Conservation (phyloP, 257 asterid genomes). For the Verbena officinalis region DNA sequence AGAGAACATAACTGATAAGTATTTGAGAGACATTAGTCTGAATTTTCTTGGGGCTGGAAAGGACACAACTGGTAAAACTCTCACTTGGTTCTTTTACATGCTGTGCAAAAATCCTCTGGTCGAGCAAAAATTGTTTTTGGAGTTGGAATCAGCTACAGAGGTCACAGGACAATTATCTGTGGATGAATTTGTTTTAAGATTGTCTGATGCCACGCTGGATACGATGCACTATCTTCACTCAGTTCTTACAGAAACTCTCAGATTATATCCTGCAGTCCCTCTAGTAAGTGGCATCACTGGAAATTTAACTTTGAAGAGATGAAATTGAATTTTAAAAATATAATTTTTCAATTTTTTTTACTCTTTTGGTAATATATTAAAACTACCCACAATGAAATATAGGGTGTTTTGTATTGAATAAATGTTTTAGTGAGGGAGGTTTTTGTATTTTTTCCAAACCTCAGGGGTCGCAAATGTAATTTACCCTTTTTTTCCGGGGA, state of each 20-base stretch:
- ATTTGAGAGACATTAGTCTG: conserved; percentile 50
- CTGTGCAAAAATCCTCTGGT: conserved; percentile 50
- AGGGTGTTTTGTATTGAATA: too few species aligned
- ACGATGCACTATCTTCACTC: conserved; percentile 66
- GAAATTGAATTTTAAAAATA: background rate
- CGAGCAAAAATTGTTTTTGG: conserved; percentile 51
- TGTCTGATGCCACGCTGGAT: conserved; percentile 48
- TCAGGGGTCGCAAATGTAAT: too few species aligned
- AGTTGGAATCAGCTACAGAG: conserved; percentile 37
- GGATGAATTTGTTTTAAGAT: conserved; percentile 34
- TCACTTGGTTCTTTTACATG: conserved; percentile 62
- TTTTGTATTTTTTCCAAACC: too few species aligned
- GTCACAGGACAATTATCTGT: conserved; percentile 18
- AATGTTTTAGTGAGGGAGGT: too few species aligned
- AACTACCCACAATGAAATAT: too few species aligned
- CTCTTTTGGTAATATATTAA: too few species aligned
- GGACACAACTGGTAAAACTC: conserved; percentile 55
- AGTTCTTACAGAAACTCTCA: conserved; percentile 56
- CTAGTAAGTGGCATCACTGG: conserved; percentile 28
- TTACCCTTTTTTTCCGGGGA: background rate
- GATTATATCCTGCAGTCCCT: conserved; percentile 59
- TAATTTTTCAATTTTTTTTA: background rate
- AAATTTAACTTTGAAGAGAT: too few species aligned
- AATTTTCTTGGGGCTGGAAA: conserved; percentile 61
- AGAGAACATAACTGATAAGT: conserved; percentile 42